Conservation (phyloP, 2,329 filamentous ascomycete genomes). For the Endoconidiophora polonica region DNA sequence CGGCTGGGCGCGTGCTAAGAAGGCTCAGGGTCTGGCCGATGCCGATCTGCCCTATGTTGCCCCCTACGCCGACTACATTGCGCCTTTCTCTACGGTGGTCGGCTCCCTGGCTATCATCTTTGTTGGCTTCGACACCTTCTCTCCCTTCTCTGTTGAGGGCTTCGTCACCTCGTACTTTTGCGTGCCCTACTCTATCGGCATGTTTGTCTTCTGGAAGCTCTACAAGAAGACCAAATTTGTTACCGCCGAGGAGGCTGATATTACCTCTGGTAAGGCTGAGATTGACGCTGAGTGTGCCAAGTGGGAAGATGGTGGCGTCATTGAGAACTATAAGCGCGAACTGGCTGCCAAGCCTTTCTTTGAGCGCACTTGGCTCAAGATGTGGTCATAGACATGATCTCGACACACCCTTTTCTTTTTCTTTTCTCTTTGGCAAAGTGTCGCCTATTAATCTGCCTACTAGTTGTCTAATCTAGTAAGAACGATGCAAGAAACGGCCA, state of each 20-base stretch:
- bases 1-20: constrained; percentile 33
- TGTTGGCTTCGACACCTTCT: constrained; percentile 39
- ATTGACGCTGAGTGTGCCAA: constrained; percentile 38
- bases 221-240: constrained; percentile 42
- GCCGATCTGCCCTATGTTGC: constrained; percentile 32
- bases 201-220: constrained; percentile 53
- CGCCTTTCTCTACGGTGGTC: constrained; percentile 23
- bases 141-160: constrained; percentile 27
- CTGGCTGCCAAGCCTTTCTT: constrained; percentile 22
- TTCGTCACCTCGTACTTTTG: constrained; percentile 35
- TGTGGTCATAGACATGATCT: constrained; percentile 20
- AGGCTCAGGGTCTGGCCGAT: constrained; percentile 33
- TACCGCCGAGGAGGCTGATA: constrained; percentile 40
- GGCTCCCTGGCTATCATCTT: constrained; percentile 34
- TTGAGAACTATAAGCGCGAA: constrained; percentile 26
- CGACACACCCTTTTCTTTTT: neutral
- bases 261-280: constrained; percentile 45
- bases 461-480: too few species aligned
- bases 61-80: constrained; percentile 18
- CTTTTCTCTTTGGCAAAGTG: neutral
- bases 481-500: too few species aligned
- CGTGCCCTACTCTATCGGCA: constrained; percentile 31
- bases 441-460: too few species aligned
- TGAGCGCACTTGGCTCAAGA: constrained; percentile 23
- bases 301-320: constrained; percentile 29